Percentiles rank a stretch among this genome's conserved stretches.
These are phyloP conservation scores for Alternaria atra DNA, from an alignment of 2,329 filamentous ascomycete species.

Conservation along the genomic window DNA sequence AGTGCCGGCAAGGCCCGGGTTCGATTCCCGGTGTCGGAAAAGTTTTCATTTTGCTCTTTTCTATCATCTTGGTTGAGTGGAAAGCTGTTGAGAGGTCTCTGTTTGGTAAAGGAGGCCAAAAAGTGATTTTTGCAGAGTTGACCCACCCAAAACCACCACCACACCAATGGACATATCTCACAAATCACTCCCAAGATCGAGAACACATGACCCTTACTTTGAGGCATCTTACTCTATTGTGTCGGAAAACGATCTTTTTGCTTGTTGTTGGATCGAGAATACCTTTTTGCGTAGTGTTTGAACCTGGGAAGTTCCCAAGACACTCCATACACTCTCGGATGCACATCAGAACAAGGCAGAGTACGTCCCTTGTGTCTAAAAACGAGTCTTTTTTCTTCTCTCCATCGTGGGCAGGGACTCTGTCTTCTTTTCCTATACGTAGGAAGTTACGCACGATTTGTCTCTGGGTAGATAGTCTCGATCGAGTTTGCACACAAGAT, in stretches of 20 bases:
- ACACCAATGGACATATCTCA: background rate
- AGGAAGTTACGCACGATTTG: too few species aligned
- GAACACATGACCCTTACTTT: fast-evolving
- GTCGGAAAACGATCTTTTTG: constrained; percentile 12
- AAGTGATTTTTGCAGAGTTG: background rate
- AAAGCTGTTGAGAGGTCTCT: background rate
- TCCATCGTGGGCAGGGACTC: background rate
- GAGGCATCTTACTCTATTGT: background rate
- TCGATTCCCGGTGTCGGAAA: constrained; percentile 33
- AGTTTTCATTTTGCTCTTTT: constrained; percentile 10
- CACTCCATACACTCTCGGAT: too few species aligned
- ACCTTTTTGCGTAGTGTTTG: background rate
- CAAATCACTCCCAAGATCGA: background rate
- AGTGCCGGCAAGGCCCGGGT: constrained; percentile 24
- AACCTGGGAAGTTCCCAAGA: background rate
- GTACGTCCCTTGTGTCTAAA: background rate
- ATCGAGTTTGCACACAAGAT: background rate
- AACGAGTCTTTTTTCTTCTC: background rate
- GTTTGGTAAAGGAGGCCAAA: background rate
- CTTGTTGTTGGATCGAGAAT: background rate
- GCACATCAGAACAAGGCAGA: background rate
- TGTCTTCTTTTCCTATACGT: too few species aligned
- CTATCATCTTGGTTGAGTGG: too few species aligned
- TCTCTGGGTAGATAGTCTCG: background rate
- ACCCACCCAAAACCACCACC: background rate